These are phyloP conservation scores for Zygosaccharomyces pseudorouxii DNA, from an alignment of 805 yeast genomes.

Conservation along the genomic window DNA sequence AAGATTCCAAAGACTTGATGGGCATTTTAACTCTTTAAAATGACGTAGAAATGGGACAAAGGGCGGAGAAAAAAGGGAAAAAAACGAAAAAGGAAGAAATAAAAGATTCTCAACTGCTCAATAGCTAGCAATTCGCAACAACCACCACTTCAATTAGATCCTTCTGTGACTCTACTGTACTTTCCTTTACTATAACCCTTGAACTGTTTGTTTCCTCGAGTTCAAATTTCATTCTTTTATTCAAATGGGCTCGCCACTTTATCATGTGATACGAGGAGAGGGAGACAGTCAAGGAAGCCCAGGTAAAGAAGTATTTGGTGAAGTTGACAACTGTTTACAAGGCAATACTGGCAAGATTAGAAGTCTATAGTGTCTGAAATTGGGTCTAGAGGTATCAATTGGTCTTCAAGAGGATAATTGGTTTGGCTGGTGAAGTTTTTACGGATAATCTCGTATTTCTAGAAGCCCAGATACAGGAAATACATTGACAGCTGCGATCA, in stretches of 20 bases:
- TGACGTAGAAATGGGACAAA: neutral
- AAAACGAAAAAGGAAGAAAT: neutral
- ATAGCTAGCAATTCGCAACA: neutral
- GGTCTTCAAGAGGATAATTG: neutral
- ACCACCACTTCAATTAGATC: neutral
- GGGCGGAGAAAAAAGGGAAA: neutral
- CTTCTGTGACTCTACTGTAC: neutral
- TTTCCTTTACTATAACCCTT: neutral
- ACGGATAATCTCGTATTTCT: neutral
- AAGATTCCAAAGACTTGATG: conserved; percentile 61
- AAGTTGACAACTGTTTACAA: neutral
- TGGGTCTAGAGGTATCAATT: neutral
- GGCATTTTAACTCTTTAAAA: conserved; percentile 23
- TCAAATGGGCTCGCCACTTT: conserved; percentile 4
- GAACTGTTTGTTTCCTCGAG: neutral
- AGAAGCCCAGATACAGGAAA: neutral
- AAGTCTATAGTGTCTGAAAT: neutral
- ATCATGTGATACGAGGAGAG: conserved; percentile 1
- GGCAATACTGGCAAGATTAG: neutral
- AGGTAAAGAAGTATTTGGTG: neutral
- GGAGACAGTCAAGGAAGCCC: neutral
- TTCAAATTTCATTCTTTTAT: neutral
- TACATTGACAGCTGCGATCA: neutral
- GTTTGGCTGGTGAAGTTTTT: neutral
- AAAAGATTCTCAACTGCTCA: neutral